These are phyloP conservation scores for Beverwykella pulmonaria DNA, from an alignment of 495 filamentous ascomycete genomes.

Conservation along the genomic window DNA sequence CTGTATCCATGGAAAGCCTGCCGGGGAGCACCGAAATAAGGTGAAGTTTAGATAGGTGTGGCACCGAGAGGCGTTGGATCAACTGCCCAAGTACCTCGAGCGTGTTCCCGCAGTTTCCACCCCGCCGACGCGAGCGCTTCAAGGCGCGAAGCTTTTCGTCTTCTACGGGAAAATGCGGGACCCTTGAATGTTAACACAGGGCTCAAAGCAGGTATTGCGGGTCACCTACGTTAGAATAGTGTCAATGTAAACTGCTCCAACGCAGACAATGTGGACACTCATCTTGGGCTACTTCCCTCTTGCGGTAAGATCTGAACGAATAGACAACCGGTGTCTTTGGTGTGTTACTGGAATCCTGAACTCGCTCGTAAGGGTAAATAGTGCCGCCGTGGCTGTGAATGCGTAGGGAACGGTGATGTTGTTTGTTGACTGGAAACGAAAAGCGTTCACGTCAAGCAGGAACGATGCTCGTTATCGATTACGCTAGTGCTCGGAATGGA, in stretches of 20 bases:
- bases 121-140: constrained; percentile 60
- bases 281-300: neutral
- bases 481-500: no score
- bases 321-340: no score
- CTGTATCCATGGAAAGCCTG: constrained; percentile 45
- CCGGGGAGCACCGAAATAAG: constrained; percentile 53
- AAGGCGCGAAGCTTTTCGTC: constrained; percentile 73
- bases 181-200: constrained; percentile 47
- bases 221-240: constrained; percentile 33
- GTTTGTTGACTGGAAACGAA: no score
- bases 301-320: neutral
- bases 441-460: no score
- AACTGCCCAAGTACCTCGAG: constrained; percentile 70
- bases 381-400: no score
- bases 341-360: no score
- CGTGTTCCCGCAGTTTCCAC: constrained; percentile 72
- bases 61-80: constrained; percentile 26
- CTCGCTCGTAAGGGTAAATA: no score
- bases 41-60: constrained; percentile 35
- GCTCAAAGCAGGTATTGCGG: neutral
- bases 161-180: constrained; percentile 66
- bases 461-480: no score
- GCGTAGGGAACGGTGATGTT: no score
- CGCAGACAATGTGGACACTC: constrained; percentile 16
- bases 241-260: constrained; percentile 34